Evolutionary conservation across 2,329 filamentous ascomycete genomes (phyloP).

Genomic region (Pseudocercospora pini-densiflorae): DNA sequence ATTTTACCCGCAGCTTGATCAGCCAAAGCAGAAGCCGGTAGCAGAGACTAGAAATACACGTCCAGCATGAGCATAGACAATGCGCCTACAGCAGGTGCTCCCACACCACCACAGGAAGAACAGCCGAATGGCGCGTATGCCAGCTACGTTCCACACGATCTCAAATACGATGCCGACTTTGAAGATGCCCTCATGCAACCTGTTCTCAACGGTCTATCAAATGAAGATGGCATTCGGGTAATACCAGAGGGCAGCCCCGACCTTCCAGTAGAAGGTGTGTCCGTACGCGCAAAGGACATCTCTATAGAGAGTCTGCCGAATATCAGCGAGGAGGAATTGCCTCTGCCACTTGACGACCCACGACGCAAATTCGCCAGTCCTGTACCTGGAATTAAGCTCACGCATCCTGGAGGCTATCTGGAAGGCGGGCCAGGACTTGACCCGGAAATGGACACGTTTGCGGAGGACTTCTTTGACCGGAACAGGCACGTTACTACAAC

Average conservation of each 20-base stretch:
- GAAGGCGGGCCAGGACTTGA: conserved; percentile 53
- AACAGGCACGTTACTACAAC: conserved; percentile 41
- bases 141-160: conserved; percentile 49
- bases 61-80: not conserved
- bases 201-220: conserved; percentile 41
- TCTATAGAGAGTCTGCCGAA: conserved; percentile 32
- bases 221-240: conserved; percentile 33
- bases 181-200: conserved; percentile 50
- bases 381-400: conserved; percentile 51
- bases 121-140: conserved; percentile 34
- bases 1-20: not conserved
- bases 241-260: conserved; percentile 35
- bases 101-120: conserved; percentile 32
- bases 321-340: conserved; percentile 42
- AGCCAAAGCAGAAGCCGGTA: not conserved
- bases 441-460: conserved; percentile 44
- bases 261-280: conserved; percentile 32
- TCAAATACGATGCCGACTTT: conserved; percentile 50
- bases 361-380: conserved; percentile 48
- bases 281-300: conserved; percentile 36
- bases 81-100: conserved; percentile 12
- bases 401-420: conserved; percentile 52
- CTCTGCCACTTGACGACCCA: conserved; percentile 48
- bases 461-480: conserved; percentile 46
- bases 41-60: not conserved